Conservation (phyloP, 192 early-diverging fungal species). For the Coemansia sp. region DNA sequence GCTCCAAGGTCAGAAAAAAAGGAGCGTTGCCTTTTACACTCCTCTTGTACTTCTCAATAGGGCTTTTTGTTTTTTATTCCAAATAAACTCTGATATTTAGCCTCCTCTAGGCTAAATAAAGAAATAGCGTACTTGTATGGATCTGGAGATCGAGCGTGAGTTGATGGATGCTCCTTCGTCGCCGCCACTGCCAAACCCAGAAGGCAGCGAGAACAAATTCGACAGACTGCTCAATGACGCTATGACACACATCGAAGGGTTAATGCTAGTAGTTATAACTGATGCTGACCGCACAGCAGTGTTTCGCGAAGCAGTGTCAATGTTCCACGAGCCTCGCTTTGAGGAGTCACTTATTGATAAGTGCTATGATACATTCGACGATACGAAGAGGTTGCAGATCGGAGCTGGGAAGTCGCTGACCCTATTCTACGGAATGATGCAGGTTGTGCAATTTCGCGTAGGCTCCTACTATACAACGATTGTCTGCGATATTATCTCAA, state of each 20-base stretch:
- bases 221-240: constrained; percentile 46
- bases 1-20: no score
- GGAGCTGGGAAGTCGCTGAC: constrained; percentile 40
- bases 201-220: constrained; percentile 31
- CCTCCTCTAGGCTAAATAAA: background rate
- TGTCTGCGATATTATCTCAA: constrained; percentile 35
- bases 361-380: constrained; percentile 53
- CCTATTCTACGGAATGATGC: constrained; percentile 44
- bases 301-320: constrained; percentile 39
- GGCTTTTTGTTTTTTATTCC: background rate
- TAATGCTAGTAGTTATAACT: constrained; percentile 48
- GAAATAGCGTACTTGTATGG: constrained; percentile 7
- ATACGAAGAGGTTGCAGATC: constrained; percentile 43
- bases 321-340: constrained; percentile 51
- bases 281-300: constrained; percentile 33
- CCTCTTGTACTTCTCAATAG: background rate
- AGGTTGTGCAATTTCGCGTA: constrained; percentile 51
- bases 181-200: constrained; percentile 7
- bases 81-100: no score
- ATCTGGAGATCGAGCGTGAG: constrained; percentile 37
- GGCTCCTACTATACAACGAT: constrained; percentile 51
- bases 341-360: constrained; percentile 48
- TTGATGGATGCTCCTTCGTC: constrained; percentile 17
- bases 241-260: constrained; percentile 35
- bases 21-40: background rate